phyloP scores from a whole-genome alignment of 805 yeast species.

The Ogataea paraovalis region DNA sequence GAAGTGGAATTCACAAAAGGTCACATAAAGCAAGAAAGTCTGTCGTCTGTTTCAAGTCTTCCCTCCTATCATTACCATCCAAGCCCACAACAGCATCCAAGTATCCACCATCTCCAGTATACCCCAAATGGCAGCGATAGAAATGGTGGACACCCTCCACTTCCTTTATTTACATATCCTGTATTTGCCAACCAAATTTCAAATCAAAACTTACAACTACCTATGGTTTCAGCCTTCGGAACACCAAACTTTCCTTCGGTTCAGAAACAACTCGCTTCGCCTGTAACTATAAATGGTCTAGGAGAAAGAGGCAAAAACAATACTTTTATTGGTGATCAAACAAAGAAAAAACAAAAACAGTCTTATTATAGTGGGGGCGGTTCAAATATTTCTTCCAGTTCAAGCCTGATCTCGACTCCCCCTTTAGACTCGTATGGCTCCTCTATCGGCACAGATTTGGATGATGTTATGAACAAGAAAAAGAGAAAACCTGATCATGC shows the following conservation, averaged over 20 bases:
- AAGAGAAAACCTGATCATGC: conserved; percentile 31
- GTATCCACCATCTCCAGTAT: conserved; percentile 1
- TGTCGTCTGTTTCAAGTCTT: conserved; percentile 4
- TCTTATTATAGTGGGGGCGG: neutral
- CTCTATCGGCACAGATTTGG: neutral
- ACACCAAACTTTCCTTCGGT: neutral
- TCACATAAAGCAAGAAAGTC: conserved; percentile 11
- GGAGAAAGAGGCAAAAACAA: neutral
- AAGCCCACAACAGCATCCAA: conserved; percentile 4
- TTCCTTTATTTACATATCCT: conserved; percentile 3
- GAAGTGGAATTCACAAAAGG: conserved; percentile 5
- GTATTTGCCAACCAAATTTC: neutral
- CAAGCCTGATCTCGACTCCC: conserved; percentile 9
- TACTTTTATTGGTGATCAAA: neutral
- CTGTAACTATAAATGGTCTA: neutral
- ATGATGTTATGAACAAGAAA: conserved; percentile 20
- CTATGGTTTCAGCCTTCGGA: neutral
- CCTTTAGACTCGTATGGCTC: conserved; percentile 8
- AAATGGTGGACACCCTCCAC: conserved; percentile 5
- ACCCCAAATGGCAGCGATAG: conserved; percentile 5
- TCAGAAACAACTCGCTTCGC: neutral
- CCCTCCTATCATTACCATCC: conserved; percentile 4
- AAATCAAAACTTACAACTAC: neutral
- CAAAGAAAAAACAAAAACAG: neutral
- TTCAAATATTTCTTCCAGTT: neutral